Percentiles rank a stretch among this genome's conserved stretches.
Conservation (phyloP, 768 basidiomycete genomes). For the Dioszegia hungarica region DNA sequence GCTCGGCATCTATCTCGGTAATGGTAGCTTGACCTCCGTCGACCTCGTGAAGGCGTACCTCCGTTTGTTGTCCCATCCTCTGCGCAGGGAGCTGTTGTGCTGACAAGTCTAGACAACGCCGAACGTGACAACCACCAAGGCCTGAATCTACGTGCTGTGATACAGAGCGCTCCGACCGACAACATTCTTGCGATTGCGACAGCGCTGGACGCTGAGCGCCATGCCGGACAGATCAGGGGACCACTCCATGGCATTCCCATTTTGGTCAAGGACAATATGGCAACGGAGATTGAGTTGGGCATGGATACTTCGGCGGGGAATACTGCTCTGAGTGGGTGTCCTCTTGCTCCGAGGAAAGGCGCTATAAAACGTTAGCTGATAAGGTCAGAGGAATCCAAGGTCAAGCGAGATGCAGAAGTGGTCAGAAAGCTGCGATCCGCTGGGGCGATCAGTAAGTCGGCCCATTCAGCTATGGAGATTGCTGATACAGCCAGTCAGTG, state of each 20-base stretch:
- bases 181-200: constrained; percentile 7
- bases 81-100: too few species aligned
- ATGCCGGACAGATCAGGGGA: not conserved
- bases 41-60: constrained; percentile 30
- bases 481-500: constrained; percentile 11
- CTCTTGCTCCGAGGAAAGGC: too few species aligned
- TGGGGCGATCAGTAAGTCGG: constrained; percentile 19
- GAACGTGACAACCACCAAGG: constrained; percentile 39
- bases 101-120: not conserved
- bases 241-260: constrained; percentile 17
- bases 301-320: constrained; percentile 23
- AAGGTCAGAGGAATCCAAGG: not conserved
- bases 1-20: constrained; percentile 20
- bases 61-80: too few species aligned
- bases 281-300: constrained; percentile 13
- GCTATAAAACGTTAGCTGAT: too few species aligned
- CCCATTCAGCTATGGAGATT: not conserved
- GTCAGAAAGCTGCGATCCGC: constrained; percentile 1
- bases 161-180: constrained; percentile 35
- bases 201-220: constrained; percentile 12
- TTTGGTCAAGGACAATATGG: constrained; percentile 22
- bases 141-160: constrained; percentile 35
- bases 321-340: constrained; percentile 13
- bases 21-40: constrained; percentile 27
- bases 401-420: constrained; percentile 1